Evolutionary conservation across 1,139 yeast species (phyloP).

Genomic region (Suhomyces guaymorum): DNA sequence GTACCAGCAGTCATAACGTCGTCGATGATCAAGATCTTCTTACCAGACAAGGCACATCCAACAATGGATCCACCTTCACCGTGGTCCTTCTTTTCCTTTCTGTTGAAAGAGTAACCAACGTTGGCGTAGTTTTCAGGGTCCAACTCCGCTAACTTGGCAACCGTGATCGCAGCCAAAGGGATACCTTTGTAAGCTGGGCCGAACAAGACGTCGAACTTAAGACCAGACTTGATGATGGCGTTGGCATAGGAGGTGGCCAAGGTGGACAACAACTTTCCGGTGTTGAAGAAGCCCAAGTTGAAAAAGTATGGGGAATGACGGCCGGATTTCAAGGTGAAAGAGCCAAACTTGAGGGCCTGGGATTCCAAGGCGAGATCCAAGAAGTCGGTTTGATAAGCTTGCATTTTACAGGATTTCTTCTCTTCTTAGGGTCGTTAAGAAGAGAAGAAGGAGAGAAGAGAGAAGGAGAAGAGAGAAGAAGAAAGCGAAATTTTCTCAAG

Average conservation of each 20-base stretch:
- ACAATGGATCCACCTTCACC: slow-evolving; percentile 98
- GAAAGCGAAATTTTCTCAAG: not conserved
- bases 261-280: slow-evolving; percentile 74
- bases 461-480: slow-evolving; percentile 1
- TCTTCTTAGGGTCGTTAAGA: slow-evolving; percentile 6
- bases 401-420: slow-evolving; percentile 16
- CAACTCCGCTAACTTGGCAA: slow-evolving; percentile 86
- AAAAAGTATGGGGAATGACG: slow-evolving; percentile 95
- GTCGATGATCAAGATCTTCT: slow-evolving; percentile 81
- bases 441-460: slow-evolving; percentile 10
- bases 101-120: slow-evolving; percentile 72
- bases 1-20: slow-evolving; percentile 99
- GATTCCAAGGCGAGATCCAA: slow-evolving; percentile 79
- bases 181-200: slow-evolving; percentile 99
- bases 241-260: slow-evolving; percentile 87
- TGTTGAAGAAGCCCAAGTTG: slow-evolving; percentile 86
- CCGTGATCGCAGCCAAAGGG: slow-evolving; percentile 90
- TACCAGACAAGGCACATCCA: slow-evolving; percentile 72
- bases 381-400: slow-evolving; percentile 60
- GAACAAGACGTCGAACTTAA: slow-evolving; percentile 86
- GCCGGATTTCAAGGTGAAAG: slow-evolving; percentile 88
- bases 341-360: slow-evolving; percentile 82
- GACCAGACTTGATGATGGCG: slow-evolving; percentile 75
- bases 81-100: slow-evolving; percentile 95
- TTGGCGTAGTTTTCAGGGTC: slow-evolving; percentile 72